Conservation (phyloP, 345 rosid species). For the Bruguiera gymnorhiza region DNA sequence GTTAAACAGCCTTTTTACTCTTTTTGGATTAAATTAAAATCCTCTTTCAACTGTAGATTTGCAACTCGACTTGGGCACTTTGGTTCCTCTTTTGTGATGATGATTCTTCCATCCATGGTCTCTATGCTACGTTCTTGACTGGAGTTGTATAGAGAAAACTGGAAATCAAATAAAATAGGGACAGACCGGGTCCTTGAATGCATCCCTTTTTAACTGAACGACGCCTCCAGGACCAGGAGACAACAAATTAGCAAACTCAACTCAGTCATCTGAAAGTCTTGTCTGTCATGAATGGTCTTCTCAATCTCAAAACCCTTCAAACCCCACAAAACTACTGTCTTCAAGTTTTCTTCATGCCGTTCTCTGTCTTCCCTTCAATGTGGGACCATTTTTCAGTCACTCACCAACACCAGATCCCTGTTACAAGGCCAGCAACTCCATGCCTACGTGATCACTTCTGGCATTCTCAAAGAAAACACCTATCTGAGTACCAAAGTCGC, state of each 20-base stretch:
- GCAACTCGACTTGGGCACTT: too few relatives aligned
- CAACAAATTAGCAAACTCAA: neutral
- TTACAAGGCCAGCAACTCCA: slow-evolving; percentile 22
- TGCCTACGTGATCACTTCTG: slow-evolving; percentile 16
- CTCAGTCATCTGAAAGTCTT: neutral
- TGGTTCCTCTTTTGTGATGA: too few relatives aligned
- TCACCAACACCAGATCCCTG: slow-evolving; percentile 22
- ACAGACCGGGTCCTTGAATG: too few relatives aligned
- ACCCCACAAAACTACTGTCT: neutral
- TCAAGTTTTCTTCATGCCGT: neutral
- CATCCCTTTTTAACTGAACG: too few relatives aligned
- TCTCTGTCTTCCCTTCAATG: slow-evolving; percentile 15
- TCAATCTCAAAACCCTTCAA: neutral
- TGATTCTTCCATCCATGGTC: too few relatives aligned
- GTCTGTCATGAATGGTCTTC: neutral
- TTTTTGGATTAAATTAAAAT: too few relatives aligned
- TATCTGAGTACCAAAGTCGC: slow-evolving; percentile 22
- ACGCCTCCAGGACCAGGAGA: too few relatives aligned
- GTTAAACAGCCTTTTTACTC: too few relatives aligned
- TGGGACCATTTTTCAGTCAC: slow-evolving; percentile 21
- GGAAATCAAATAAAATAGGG: too few relatives aligned
- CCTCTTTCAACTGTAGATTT: too few relatives aligned
- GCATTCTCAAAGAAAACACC: slow-evolving; percentile 14
- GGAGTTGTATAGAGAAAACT: too few relatives aligned
- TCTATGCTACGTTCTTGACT: too few relatives aligned